A percentile compares a stretch with the other conserved stretches of the same genome.
Evolutionary conservation across 805 yeast genomes (phyloP).

Genomic region (Hanseniaspora taiwanica): DNA sequence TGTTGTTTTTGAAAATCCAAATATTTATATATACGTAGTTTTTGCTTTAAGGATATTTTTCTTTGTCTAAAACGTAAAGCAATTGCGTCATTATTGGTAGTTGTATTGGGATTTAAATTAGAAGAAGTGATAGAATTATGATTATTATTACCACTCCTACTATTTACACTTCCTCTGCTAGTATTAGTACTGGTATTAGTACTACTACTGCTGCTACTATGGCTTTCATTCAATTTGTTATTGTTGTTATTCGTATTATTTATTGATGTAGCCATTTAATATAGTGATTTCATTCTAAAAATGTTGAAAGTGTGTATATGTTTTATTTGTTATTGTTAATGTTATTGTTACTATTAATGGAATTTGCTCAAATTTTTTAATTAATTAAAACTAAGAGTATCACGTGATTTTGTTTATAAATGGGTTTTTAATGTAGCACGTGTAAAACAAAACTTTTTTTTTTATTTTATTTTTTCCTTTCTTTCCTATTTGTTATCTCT

Average conservation of each 20-base stretch:
- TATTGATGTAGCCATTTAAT: background rate
- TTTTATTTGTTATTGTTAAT: background rate
- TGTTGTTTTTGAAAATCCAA: slow-evolving; percentile 50
- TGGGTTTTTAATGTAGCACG: too few relatives aligned
- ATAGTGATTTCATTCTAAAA: background rate
- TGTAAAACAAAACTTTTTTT: too few relatives aligned
- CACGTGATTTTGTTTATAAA: too few relatives aligned
- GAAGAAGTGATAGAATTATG: slow-evolving; percentile 2
- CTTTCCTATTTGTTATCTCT: too few relatives aligned
- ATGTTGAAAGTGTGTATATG: too few relatives aligned
- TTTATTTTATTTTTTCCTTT: too few relatives aligned
- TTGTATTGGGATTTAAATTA: background rate
- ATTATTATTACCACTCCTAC: slow-evolving; percentile 1
- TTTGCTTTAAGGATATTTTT: slow-evolving; percentile 85
- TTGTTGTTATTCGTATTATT: background rate
- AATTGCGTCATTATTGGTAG: slow-evolving; percentile 25
- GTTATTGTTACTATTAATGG: too few relatives aligned
- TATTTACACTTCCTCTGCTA: background rate
- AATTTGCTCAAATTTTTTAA: too few relatives aligned
- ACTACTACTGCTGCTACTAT: slow-evolving; percentile 5
- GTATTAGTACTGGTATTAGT: slow-evolving; percentile 2
- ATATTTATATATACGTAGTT: slow-evolving; percentile 63
- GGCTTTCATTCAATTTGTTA: background rate
- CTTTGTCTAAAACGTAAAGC: slow-evolving; percentile 79
- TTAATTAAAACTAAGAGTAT: too few relatives aligned